Base-by-base conservation (phyloP, 179 eudicot genomes). In the Dionaea muscipula region DNA sequence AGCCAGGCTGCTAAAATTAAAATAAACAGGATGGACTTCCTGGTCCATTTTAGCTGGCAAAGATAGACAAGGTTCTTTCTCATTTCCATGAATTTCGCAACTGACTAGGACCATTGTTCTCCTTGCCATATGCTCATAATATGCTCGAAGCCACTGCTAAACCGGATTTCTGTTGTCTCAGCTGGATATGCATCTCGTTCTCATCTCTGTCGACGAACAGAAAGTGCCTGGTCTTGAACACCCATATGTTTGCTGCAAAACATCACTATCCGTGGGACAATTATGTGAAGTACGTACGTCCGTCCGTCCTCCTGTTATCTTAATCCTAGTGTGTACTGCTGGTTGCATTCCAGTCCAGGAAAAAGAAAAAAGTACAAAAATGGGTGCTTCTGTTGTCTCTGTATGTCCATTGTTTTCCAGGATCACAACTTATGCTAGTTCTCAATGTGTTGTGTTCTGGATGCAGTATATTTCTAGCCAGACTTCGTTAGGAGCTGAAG, bases 391-490 rank as follows among this genome's bases (percentile, higher is more conserved):
- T n/a, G n/a, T n/a, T n/a, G n/a, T n/a, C n/a, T n/a, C n/a, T n/a
- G n/a, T n/a, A n/a, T n/a, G n/a, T 41, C 24, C 26, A 21, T 43
- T 45, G 16, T 41, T 51, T 45, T 61, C 19, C 26, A 7, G 26
- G 50, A 13, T 51, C 50, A 21, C 41, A 27, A 36, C 20, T 17
- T 22, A 20, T 46, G 59, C 53, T 47, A 16, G 58, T 54, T 26
- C 28, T 49, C n/a, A 24, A 24, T 49, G 20, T 36, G 7, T 16
- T 21, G 8, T 56, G 17, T n/a, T 13, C 15, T n/a, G n/a, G 39
- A 2, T 68, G 76, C 78, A 84, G 94, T 75, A 70, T 60, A 71
- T 84, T 58, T 70, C 94, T 33, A 31, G 47, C 43, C 78, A 84
- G 71, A 82, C 79, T 45, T 52, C 80, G 18, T 57, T 73, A 67